Evolutionary conservation across 1,139 yeast species (phyloP).

Genomic region (Protomyces gravidus): DNA sequence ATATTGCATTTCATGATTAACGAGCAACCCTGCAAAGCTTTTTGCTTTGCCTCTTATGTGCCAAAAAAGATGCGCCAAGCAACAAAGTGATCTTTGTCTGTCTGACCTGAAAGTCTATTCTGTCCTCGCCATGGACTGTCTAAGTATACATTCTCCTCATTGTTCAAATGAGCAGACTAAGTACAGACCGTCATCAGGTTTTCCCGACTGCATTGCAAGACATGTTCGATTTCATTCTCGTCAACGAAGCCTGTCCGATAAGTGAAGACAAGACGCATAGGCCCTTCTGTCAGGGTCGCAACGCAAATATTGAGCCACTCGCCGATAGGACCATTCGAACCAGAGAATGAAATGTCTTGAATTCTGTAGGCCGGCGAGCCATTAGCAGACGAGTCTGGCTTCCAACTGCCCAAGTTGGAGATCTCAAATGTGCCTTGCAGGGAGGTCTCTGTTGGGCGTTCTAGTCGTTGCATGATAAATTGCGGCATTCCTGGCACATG

Average conservation of each 20-base stretch:
- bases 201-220: too few species aligned
- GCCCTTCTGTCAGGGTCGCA: conserved; percentile 16
- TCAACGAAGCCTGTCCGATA: conserved; percentile 4
- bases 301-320: conserved; percentile 15
- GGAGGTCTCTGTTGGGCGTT: conserved; percentile 1
- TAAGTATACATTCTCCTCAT: too few species aligned
- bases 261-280: conserved; percentile 12
- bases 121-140: too few species aligned
- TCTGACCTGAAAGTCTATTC: too few species aligned
- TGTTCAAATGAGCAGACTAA: too few species aligned
- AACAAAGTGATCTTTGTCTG: too few species aligned
- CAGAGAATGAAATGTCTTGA: conserved; percentile 11
- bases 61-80: too few species aligned
- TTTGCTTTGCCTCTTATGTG: too few species aligned
- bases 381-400: neutral
- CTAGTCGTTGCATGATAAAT: neutral
- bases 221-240: too few species aligned
- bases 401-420: conserved; percentile 12
- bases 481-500: conserved; percentile 11
- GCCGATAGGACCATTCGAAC: conserved; percentile 14
- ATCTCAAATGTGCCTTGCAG: conserved; percentile 9
- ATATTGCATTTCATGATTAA: too few species aligned
- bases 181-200: too few species aligned
- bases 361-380: neutral
- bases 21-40: too few species aligned